phyloP scores from a whole-genome alignment of 352 stramenopile genomes.

The Aphanomyces stellatus region DNA sequence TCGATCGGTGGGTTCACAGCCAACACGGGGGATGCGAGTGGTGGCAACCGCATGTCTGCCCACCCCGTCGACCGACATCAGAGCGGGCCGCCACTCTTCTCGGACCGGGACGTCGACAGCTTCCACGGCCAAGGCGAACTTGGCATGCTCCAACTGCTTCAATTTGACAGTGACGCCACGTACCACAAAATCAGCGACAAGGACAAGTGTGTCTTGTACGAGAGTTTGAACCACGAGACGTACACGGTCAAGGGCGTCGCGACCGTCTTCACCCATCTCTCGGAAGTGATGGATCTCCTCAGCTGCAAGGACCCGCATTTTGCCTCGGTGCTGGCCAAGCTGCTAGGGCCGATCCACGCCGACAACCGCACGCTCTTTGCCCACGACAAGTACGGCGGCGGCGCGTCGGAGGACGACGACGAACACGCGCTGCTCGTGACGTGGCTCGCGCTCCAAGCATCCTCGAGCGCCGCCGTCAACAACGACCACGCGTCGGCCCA shows the following conservation, averaged over 20 bases:
- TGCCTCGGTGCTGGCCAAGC: constrained; percentile 1
- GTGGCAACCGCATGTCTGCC: no score
- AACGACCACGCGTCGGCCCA: background rate
- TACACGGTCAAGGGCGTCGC: constrained; percentile 16
- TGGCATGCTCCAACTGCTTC: constrained; percentile 5
- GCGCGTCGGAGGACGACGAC: background rate
- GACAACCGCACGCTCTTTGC: background rate
- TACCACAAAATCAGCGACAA: constrained; percentile 14
- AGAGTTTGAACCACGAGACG: background rate
- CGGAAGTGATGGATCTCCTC: constrained; percentile 15
- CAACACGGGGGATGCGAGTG: background rate
- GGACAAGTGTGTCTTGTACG: constrained; percentile 4
- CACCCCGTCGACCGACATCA: background rate
- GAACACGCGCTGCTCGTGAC: constrained; percentile 16
- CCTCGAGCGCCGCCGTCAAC: background rate
- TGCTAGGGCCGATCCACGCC: constrained; percentile 8
- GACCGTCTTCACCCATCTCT: constrained; percentile 14
- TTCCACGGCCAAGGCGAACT: constrained; percentile 13
- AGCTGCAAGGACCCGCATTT: background rate
- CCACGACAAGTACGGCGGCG: background rate
- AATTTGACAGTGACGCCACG: background rate
- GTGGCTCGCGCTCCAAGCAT: constrained; percentile 10
- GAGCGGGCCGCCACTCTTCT: constrained; percentile 1
- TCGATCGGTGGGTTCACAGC: background rate
- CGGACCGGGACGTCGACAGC: constrained; percentile 1